These are phyloP conservation scores for Candida corydali DNA, from an alignment of 805 yeast genomes.

Conservation along the genomic window DNA sequence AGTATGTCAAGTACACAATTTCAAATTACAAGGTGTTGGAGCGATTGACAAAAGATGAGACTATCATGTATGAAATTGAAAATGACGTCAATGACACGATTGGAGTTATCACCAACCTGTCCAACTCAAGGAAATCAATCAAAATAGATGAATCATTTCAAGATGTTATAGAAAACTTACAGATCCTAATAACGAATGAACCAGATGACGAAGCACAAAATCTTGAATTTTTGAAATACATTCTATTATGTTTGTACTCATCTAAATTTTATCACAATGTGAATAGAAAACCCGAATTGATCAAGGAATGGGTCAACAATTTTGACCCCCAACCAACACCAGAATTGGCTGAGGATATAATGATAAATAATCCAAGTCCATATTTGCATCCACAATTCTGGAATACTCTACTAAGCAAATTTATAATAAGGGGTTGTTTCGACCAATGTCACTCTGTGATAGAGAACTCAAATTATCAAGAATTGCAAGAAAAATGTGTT, in stretches of 20 bases:
- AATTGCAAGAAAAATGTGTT: conserved; percentile 25
- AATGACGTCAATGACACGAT: conserved; percentile 19
- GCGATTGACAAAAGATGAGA: conserved; percentile 14
- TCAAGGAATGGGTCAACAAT: conserved; percentile 63
- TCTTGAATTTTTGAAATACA: conserved; percentile 42
- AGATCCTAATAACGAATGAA: conserved; percentile 25
- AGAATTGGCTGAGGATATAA: conserved; percentile 44
- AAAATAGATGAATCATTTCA: conserved; percentile 22
- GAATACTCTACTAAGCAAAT: conserved; percentile 53
- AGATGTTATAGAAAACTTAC: conserved; percentile 24
- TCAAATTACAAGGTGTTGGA: conserved; percentile 52
- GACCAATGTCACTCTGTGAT: conserved; percentile 50
- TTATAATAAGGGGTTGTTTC: conserved; percentile 60
- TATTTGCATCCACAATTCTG: conserved; percentile 55
- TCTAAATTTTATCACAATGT: conserved; percentile 38
- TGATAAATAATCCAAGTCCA: conserved; percentile 42
- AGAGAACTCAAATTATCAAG: conserved; percentile 39
- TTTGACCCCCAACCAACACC: conserved; percentile 65
- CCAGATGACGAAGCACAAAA: conserved; percentile 7
- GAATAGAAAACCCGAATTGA: conserved; percentile 38
- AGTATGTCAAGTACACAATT: conserved; percentile 46
- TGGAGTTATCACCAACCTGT: conserved; percentile 25
- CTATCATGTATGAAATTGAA: conserved; percentile 12
- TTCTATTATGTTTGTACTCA: conserved; percentile 57
- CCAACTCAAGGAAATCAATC: not conserved